Conservation (phyloP, 331 rosid species). For the Dryas integrifolia region DNA sequence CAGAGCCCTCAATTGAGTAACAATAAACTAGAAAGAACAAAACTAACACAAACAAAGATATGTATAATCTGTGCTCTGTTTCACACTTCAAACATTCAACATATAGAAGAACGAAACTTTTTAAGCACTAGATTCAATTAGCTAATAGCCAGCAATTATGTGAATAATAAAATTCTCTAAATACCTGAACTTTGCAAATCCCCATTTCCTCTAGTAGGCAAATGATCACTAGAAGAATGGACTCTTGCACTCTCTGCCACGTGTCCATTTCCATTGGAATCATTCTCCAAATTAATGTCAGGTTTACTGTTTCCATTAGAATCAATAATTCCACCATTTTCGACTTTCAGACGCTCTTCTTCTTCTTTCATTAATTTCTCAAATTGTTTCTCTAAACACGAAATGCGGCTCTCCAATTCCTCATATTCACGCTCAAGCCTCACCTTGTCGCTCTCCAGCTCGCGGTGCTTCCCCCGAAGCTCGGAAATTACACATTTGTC, state of each 20-base stretch:
- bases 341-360: neutral
- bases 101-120: too few relatives aligned
- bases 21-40: too few relatives aligned
- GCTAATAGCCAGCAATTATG: neutral
- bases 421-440: constrained; percentile 1
- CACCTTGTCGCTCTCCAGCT: constrained; percentile 18
- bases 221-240: neutral
- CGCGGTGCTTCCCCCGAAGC: neutral
- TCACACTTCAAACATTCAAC: too few relatives aligned
- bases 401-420: constrained; percentile 16
- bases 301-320: neutral
- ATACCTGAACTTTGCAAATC: neutral
- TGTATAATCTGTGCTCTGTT: too few relatives aligned
- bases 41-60: too few relatives aligned
- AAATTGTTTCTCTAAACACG: constrained; percentile 21
- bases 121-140: too few relatives aligned
- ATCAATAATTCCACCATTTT: neutral
- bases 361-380: neutral
- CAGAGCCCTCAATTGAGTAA: too few relatives aligned
- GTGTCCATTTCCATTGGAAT: neutral
- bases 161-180: neutral
- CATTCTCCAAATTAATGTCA: neutral
- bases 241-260: too few relatives aligned
- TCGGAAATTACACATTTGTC: neutral
- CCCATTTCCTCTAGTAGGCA: neutral